Evolutionary conservation across 208 protist species (phyloP), one percentile per base, ranked within the genome.

Genomic region (Strigomonas galati): DNA sequence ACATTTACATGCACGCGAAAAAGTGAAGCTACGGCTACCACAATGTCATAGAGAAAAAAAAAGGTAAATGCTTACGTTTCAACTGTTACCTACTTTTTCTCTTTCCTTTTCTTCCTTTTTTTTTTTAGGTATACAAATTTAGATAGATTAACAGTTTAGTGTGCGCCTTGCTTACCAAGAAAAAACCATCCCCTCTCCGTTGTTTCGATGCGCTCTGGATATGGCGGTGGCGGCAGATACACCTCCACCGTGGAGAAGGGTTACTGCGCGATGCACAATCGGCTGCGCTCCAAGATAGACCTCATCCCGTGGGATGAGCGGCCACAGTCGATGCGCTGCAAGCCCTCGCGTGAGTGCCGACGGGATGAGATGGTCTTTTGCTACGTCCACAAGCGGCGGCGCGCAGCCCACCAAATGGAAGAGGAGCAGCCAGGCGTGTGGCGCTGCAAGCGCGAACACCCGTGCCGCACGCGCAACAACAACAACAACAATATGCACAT

Each of bases 261-360:
- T 43, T 79, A 90, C 67, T 94, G 88, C 65, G 71, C 74, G 21
- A 30, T 91, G 49, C 90, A 95, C 72, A 64, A 73, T 54, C 69
- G 78, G 23, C 82, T 81, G 51, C 82, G 90, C 55, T 63, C 58
- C 28, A 66, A 72, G 23, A 40, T 55, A 5, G 90, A 95, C 57
- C 69, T 95, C 51, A 78, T 91, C n/a, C 76, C 83, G 35, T 61
- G 76, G 54, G 78, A 79, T 52, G 76, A 79, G 37, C 68, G 85
- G 23, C 72, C 82, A 26, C 82, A 76, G 44, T 67, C 75, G 54
- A 70, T 91, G 65, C 80, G 85, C 24, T 95, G 89, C 62, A 74
- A 81, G 15, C 65, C 64, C 6, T 66, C 81, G 48, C 87, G 87
- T 62, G 84, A 90, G 78, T 94, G 88, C 61, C 67, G 74, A 31